phyloP scores from a whole-genome alignment of 1,139 yeast genomes.

The Yamadazyma triangularis region DNA sequence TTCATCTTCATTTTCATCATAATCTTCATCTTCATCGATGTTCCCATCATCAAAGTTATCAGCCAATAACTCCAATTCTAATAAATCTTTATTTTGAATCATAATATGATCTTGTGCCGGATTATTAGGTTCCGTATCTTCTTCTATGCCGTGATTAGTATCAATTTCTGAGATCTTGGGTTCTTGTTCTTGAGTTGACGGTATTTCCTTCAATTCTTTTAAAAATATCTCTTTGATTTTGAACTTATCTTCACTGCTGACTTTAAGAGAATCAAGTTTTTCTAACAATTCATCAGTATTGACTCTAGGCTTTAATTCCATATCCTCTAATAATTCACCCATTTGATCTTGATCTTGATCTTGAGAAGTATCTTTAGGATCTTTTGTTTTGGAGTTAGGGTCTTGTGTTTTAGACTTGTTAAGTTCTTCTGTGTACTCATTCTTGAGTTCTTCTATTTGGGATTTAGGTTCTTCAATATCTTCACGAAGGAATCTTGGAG shows the following conservation, averaged over 20 bases:
- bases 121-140: slow-evolving; percentile 2
- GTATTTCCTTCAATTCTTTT: slow-evolving; percentile 13
- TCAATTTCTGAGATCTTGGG: slow-evolving; percentile 1
- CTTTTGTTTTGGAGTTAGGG: too few relatives aligned
- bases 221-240: slow-evolving; percentile 31
- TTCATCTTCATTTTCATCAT: slow-evolving; percentile 30
- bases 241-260: slow-evolving; percentile 49
- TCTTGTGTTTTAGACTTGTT: not conserved
- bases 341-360: slow-evolving; percentile 28
- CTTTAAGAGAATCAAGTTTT: slow-evolving; percentile 30
- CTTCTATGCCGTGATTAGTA: not conserved
- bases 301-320: slow-evolving; percentile 31
- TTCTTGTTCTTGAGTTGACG: slow-evolving; percentile 4
- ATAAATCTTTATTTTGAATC: slow-evolving; percentile 23
- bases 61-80: slow-evolving; percentile 46
- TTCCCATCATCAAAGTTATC: slow-evolving; percentile 41
- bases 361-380: slow-evolving; percentile 3
- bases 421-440: slow-evolving; percentile 1
- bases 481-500: too few relatives aligned
- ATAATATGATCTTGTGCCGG: slow-evolving; percentile 13
- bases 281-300: slow-evolving; percentile 17
- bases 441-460: not conserved
- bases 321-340: slow-evolving; percentile 43
- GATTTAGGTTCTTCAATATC: too few relatives aligned
- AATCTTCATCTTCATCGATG: slow-evolving; percentile 35